Percentiles rank a stretch among this genome's conserved stretches.
Evolutionary conservation across 1,284 basidiomycete genomes (phyloP).

Genomic region (Amylostereum areolatum): DNA sequence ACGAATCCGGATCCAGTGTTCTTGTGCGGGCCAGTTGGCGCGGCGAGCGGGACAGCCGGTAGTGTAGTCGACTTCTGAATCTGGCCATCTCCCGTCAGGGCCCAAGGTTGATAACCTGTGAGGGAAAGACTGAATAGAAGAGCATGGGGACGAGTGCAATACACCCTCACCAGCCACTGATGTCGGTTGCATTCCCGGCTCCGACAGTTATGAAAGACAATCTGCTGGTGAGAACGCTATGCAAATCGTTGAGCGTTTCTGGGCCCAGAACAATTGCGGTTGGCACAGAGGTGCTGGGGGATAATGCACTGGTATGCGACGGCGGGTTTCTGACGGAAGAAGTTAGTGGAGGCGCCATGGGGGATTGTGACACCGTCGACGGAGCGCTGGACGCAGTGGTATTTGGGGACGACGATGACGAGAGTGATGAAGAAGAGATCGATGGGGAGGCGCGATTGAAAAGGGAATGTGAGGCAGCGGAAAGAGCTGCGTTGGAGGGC

Average conservation of each 20-base stretch:
- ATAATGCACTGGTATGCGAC: no score
- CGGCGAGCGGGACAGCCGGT: slow-evolving; percentile 51
- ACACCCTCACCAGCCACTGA: background rate
- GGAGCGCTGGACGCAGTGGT: no score
- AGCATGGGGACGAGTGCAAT: background rate
- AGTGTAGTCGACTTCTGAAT: slow-evolving; percentile 47
- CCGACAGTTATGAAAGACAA: background rate
- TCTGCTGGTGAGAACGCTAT: background rate
- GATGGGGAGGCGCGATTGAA: no score
- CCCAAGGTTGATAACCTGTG: slow-evolving; percentile 40
- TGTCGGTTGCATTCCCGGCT: background rate
- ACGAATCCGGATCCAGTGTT: slow-evolving; percentile 60
- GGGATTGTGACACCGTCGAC: no score
- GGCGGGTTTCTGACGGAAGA: no score
- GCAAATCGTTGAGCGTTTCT: background rate
- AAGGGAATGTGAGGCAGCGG: no score
- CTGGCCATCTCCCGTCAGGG: slow-evolving; percentile 50
- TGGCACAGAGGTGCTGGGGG: background rate
- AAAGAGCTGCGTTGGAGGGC: no score
- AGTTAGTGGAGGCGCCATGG: no score
- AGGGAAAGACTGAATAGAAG: background rate
- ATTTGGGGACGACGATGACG: no score
- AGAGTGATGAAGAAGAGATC: no score
- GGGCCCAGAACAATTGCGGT: background rate
- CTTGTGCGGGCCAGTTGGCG: slow-evolving; percentile 63